Conservation (phyloP, 163 green algal species). For the Chloromonas sp. region DNA sequence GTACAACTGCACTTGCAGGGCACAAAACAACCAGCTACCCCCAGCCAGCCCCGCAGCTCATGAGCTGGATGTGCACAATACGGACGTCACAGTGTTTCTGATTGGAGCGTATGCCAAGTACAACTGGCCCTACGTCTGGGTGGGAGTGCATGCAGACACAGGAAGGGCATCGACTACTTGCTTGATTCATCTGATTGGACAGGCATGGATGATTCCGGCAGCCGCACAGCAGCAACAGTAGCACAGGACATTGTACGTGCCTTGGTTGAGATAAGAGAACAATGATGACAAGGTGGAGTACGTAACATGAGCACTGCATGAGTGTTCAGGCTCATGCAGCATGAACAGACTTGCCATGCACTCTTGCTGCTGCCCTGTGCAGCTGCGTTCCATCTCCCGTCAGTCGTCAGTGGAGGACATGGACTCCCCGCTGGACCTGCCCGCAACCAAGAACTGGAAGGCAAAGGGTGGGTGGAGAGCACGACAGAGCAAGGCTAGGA, state of each 20-base stretch:
- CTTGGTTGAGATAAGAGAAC: neutral
- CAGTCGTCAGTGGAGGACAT: conserved; percentile 34
- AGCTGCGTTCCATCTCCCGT: conserved; percentile 38
- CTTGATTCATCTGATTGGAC: neutral
- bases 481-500: no score
- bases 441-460: conserved; percentile 48
- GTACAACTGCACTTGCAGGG: neutral
- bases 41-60: conserved; percentile 48
- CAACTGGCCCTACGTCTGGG: conserved; percentile 61
- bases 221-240: neutral
- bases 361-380: neutral
- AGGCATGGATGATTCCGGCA: neutral
- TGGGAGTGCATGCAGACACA: conserved; percentile 13
- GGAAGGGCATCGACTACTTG: neutral
- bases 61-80: conserved; percentile 48
- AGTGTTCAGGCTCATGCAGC: neutral
- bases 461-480: conserved; percentile 21
- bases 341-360: neutral
- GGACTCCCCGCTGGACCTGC: conserved; percentile 50
- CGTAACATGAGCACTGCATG: neutral
- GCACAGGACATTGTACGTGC: neutral
- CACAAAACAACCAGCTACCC: conserved; percentile 27
- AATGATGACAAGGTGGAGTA: neutral
- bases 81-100: conserved; percentile 56
- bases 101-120: conserved; percentile 62